A percentile compares a stretch with the other conserved stretches of the same genome.
These are phyloP conservation scores for Geotrichum cucujoidarum DNA, from an alignment of 1,139 yeast species.

Conservation along the genomic window DNA sequence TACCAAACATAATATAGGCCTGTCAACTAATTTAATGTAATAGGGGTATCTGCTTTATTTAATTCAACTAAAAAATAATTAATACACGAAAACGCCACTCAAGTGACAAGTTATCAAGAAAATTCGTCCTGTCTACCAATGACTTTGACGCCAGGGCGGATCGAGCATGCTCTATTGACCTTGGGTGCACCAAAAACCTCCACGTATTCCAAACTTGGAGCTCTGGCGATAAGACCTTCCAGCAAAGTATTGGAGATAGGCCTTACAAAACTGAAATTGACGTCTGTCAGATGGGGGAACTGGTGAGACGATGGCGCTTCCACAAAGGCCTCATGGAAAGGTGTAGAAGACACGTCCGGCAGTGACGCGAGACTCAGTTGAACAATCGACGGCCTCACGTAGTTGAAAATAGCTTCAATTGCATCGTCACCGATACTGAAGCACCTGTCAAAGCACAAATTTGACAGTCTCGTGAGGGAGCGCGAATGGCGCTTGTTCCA, in stretches of 20 bases:
- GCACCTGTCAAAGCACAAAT: conserved; percentile 52
- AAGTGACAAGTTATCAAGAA: not conserved
- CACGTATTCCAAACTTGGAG: conserved; percentile 56
- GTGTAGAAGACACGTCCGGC: conserved; percentile 48
- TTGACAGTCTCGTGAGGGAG: conserved; percentile 56
- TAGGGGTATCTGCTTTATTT: not conserved
- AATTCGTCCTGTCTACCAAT: conserved; percentile 72
- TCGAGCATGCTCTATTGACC: conserved; percentile 46
- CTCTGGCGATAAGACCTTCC: conserved; percentile 48
- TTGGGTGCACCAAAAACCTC: conserved; percentile 78
- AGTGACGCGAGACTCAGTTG: conserved; percentile 69
- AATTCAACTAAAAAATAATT: not conserved
- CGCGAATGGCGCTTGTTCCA: conserved; percentile 45
- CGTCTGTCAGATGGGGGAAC: conserved; percentile 52
- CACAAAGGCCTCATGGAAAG: conserved; percentile 44
- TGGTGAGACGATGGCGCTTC: conserved; percentile 34
- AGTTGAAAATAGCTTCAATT: conserved; percentile 54
- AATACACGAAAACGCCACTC: not conserved
- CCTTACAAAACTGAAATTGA: conserved; percentile 75
- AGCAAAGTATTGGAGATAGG: conserved; percentile 62
- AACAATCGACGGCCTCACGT: conserved; percentile 62
- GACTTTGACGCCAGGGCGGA: conserved; percentile 50
- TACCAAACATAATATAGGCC: not conserved
- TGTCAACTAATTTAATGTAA: not conserved
- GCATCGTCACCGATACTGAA: conserved; percentile 58